Evolutionary conservation across 2,329 filamentous ascomycete genomes (phyloP).

Genomic region (Fusarium longipes): DNA sequence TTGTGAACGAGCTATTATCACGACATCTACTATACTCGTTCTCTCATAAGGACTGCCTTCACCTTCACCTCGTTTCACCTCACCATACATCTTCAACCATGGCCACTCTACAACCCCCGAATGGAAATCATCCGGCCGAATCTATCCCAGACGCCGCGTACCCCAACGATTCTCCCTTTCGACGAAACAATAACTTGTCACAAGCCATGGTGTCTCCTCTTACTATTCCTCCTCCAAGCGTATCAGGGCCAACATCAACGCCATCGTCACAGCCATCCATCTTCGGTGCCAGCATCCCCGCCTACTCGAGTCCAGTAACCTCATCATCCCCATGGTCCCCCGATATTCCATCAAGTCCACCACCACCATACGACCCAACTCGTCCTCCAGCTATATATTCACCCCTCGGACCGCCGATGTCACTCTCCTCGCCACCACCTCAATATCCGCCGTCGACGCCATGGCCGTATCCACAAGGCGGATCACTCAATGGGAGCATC

Average conservation of each 20-base stretch:
- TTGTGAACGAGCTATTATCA: background rate
- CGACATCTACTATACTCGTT: background rate
- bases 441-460: conserved; percentile 35
- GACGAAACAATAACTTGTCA: conserved; percentile 28
- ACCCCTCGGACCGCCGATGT: conserved; percentile 29
- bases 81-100: conserved; percentile 15
- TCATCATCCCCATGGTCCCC: conserved; percentile 31
- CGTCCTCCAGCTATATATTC: conserved; percentile 44
- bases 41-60: background rate
- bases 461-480: conserved; percentile 37
- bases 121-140: conserved; percentile 45
- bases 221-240: background rate
- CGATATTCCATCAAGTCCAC: conserved; percentile 40
- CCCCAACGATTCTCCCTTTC: conserved; percentile 48
- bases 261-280: conserved; percentile 16
- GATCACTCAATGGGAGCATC: conserved; percentile 23
- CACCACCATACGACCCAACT: conserved; percentile 46
- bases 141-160: conserved; percentile 49
- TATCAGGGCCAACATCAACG: conserved; percentile 13
- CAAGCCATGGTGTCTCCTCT: conserved; percentile 13
- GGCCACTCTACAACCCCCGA: conserved; percentile 31
- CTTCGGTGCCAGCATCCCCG: conserved; percentile 20
- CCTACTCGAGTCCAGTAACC: conserved; percentile 18
- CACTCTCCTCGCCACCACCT: conserved; percentile 22
- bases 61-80: background rate